phyloP scores from a whole-genome alignment of 331 rosid species.

The Acacia concinna region DNA sequence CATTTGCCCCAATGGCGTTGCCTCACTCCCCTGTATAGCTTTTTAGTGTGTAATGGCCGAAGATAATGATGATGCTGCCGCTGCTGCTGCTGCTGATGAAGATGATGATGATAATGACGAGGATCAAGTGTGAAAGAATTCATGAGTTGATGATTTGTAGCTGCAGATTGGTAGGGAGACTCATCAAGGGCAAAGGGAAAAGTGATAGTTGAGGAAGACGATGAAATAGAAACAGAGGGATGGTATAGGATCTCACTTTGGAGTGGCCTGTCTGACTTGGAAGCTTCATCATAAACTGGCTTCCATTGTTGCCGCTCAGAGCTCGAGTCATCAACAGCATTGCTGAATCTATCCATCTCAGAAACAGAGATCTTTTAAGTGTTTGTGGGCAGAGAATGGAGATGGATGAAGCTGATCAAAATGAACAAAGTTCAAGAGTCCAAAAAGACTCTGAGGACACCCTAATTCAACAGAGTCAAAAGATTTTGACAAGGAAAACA shows the following conservation, averaged over 20 bases:
- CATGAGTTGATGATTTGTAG: conserved; percentile 44
- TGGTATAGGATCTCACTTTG: no score
- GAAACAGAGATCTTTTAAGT: not conserved
- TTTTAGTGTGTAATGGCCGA: conserved; percentile 56
- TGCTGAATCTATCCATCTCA: conserved; percentile 40
- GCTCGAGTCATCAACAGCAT: conserved; percentile 39
- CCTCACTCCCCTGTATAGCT: conserved; percentile 89
- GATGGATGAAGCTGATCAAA: conserved; percentile 1
- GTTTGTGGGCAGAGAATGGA: not conserved
- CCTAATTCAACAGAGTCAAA: conserved; percentile 26
- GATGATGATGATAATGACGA: conserved; percentile 31
- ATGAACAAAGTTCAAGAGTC: not conserved
- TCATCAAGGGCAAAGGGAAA: conserved; percentile 66
- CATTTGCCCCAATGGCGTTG: conserved; percentile 99
- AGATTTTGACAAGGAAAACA: not conserved
- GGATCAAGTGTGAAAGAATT: conserved; percentile 39
- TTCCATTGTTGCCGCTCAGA: conserved; percentile 26
- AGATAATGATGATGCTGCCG: conserved; percentile 32
- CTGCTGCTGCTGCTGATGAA: conserved; percentile 36
- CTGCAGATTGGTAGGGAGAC: conserved; percentile 36
- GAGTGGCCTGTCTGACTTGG: no score
- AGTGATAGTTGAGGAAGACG: conserved; percentile 43
- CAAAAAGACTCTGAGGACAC: not conserved
- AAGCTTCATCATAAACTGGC: conserved; percentile 52
- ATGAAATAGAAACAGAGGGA: conserved; percentile 24